A percentile compares a stretch with the other conserved stretches of the same genome.
Conservation (phyloP, 2,329 filamentous ascomycete genomes). For the Coleophoma crateriformis region DNA sequence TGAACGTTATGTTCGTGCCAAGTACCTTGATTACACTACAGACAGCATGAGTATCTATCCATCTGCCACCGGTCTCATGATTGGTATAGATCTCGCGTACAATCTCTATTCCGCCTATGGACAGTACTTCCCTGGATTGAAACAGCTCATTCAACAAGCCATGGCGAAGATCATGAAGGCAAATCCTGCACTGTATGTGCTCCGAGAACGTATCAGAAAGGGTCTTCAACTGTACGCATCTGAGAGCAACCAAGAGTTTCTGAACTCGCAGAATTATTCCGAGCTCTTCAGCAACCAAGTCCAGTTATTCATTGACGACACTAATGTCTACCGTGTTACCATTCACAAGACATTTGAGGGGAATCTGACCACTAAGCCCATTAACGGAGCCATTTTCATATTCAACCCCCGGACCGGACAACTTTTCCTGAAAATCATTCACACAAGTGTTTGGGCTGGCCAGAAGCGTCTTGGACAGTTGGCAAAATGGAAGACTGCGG, state of each 20-base stretch:
- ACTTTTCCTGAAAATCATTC: conserved; percentile 97
- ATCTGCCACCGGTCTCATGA: conserved; percentile 93
- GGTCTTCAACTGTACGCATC: conserved; percentile 96
- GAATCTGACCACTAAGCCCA: conserved; percentile 97
- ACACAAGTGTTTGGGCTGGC: conserved; percentile 97
- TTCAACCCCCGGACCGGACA: conserved; percentile 99
- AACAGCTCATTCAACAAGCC: conserved; percentile 91
- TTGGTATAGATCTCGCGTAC: conserved; percentile 95
- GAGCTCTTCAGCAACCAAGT: conserved; percentile 99
- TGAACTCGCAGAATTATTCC: conserved; percentile 99
- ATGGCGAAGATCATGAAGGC: conserved; percentile 99
- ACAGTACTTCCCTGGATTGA: conserved; percentile 97
- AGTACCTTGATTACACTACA: conserved; percentile 97
- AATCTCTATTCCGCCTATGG: conserved; percentile 98
- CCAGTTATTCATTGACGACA: conserved; percentile 98
- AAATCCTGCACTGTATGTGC: conserved; percentile 91
- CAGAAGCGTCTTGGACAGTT: conserved; percentile 98
- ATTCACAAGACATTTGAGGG: conserved; percentile 99
- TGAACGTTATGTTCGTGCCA: conserved; percentile 93
- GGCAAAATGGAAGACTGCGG: conserved; percentile 98
- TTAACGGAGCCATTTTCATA: conserved; percentile 99
- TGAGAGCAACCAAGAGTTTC: conserved; percentile 97
- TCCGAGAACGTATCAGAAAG: conserved; percentile 96
- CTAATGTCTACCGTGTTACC: conserved; percentile 97
- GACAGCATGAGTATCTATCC: conserved; percentile 99